Evolutionary conservation across 2,329 filamentous ascomycete species (phyloP), one percentile per base, ranked within the genome.

Genomic region (Pleomassaria siparia): DNA sequence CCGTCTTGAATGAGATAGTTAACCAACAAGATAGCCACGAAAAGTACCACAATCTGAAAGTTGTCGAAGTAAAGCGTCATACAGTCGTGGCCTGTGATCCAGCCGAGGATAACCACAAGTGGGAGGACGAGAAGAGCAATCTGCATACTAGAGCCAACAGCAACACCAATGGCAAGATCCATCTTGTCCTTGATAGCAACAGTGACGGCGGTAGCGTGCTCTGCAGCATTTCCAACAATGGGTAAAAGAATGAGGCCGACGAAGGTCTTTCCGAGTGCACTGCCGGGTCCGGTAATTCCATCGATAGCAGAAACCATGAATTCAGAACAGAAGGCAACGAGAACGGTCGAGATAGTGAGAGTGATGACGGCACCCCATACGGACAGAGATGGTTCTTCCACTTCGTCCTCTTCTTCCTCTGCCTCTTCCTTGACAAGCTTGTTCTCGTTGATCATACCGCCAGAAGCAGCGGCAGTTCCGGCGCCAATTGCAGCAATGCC

Each of bases 61-160:
- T 85, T 85, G 64, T 95, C 89, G 66, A 96, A 94, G 67, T 86
- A 86, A 4, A 95, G 80, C 16, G 85, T 89, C 89, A 87, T 85
- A 29, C 77, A 72, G 41, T 80, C 74, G 15, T 81, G 75, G 44
- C 80, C 80, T 43, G 80, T 75, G 47, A 78, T 78, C 83, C 83
- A 86, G 44, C 80, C 82, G 43, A 86, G 74, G 32, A 85, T 74
- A 18, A 85, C 78, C 56, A 80, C 75, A 33, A 86, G 64, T 2
- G 83, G 83, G 44, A 85, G 71, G 25, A 86, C 81, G 24, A 86
- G 71, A 18, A 86, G 71, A 0, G 83, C 82, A 58, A 86, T 85
- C 63, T 86, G 83, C 76, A 85, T 82, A 55, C 78, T 82, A 1
- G 80, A 83, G 12, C 83, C 83, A n/a, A 86, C 80, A 1, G 82